Evolutionary conservation across 352 stramenopile genomes (phyloP), one percentile per base, ranked within the genome.

Genomic region (Phytophthora sp.): DNA sequence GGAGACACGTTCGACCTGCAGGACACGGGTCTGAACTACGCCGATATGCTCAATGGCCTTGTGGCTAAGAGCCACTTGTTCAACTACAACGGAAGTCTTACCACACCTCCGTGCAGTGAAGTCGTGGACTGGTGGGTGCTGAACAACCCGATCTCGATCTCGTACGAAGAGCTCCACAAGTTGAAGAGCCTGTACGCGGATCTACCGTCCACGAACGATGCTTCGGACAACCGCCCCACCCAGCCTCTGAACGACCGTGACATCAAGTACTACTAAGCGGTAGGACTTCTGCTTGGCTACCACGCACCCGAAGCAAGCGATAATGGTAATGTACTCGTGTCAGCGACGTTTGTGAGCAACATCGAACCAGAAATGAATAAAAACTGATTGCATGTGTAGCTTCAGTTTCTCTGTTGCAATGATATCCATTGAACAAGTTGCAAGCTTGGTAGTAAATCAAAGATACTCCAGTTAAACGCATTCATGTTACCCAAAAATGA

Each of bases 101-200:
- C 79, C 13, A 87, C 79, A 21, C 79, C 79, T 8, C 72, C 72
- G 24, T 89, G 79, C 64, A 79, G 55, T 31, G 79, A 87, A 63
- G 72, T 76, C 42, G 79, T 87, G 13, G 72, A 79, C 63, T 89
- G 77, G 75, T 87, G 72, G 79, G 69, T 89, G 39, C 67, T 87
- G 39, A 78, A 79, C 51, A 83, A 80, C 41, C 77, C 76, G 15
- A 67, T 88, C n/a, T 38, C 67, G 32, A 82, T 88, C 63, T 71
- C 73, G n/a, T 38, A 46, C 17, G 31, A 42, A 26, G 71, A 85
- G 28, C 69, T 78, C 27, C 23, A 72, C 39, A 44, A 57, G 21
- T 37, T 88, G 11, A 67, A 63, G 21, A 66, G 66, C 17, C 45
- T 66, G 39, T 84, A 85, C 68, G 34, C 13, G 10, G 60, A 78